A percentile compares a stretch with the other conserved stretches of the same genome.
phyloP scores from a whole-genome alignment of 2,329 filamentous ascomycete genomes.

The Beauveria sp. region DNA sequence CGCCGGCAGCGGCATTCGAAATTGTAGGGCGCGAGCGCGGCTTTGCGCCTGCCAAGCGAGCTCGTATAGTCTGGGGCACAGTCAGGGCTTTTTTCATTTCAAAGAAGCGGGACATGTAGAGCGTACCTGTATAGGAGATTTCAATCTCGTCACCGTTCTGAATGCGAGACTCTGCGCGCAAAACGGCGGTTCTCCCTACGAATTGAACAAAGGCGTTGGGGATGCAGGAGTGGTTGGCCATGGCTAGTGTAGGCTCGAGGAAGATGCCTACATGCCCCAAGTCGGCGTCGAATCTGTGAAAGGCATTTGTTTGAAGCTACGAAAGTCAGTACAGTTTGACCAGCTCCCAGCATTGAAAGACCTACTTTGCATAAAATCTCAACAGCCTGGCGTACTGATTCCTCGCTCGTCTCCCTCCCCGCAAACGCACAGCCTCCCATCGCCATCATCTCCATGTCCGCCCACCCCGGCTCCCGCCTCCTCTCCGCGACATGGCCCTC shows the following conservation, averaged over 20 bases:
- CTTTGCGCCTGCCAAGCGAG: slow-evolving; percentile 34
- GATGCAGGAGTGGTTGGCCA: slow-evolving; percentile 56
- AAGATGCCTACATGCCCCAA: slow-evolving; percentile 47
- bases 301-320: slow-evolving; percentile 55
- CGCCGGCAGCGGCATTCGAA: slow-evolving; percentile 45
- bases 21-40: slow-evolving; percentile 40
- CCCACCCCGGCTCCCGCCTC: slow-evolving; percentile 29
- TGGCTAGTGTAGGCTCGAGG: slow-evolving; percentile 47
- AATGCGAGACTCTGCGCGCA: slow-evolving; percentile 44
- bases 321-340: background rate
- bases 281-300: slow-evolving; percentile 48
- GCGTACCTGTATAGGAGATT: slow-evolving; percentile 54
- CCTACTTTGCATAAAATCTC: slow-evolving; percentile 48
- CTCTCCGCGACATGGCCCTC: slow-evolving; percentile 40
- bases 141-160: slow-evolving; percentile 47
- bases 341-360: background rate
- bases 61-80: slow-evolving; percentile 37
- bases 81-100: background rate
- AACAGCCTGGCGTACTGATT: slow-evolving; percentile 31
- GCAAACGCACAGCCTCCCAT: slow-evolving; percentile 34
- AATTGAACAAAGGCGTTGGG: slow-evolving; percentile 55
- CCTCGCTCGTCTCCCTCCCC: slow-evolving; percentile 28
- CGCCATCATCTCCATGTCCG: slow-evolving; percentile 43
- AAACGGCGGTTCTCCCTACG: slow-evolving; percentile 39
- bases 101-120: background rate